phyloP scores from a whole-genome alignment of 768 basidiomycete genomes.

The Rossbeevera mucosa region DNA sequence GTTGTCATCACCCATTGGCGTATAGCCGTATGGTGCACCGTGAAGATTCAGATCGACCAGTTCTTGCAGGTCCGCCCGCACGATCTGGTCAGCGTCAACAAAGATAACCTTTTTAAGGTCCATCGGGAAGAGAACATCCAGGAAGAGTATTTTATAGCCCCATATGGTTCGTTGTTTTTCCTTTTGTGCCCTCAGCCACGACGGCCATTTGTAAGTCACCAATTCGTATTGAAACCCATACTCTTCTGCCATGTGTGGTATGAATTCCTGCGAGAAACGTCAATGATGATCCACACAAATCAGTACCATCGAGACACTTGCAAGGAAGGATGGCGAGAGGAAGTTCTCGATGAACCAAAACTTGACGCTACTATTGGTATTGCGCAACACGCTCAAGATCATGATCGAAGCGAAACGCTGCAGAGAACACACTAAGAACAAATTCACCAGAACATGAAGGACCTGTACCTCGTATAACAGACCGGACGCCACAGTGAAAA shows the following conservation, averaged over 20 bases:
- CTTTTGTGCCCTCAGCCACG: constrained; percentile 93
- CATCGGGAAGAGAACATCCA: constrained; percentile 98
- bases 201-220: constrained; percentile 99
- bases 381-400: constrained; percentile 92
- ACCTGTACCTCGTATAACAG: constrained; percentile 84
- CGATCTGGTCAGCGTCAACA: constrained; percentile 97
- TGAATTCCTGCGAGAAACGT: constrained; percentile 65
- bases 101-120: constrained; percentile 99
- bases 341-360: constrained; percentile 99
- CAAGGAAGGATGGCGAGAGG: constrained; percentile 93
- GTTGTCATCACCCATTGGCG: constrained; percentile 97
- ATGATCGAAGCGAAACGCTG: constrained; percentile 97
- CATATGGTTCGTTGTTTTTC: constrained; percentile 99
- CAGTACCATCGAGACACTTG: constrained; percentile 32
- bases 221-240: constrained; percentile 96
- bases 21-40: constrained; percentile 92
- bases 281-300: background rate
- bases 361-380: constrained; percentile 92
- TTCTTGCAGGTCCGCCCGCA: constrained; percentile 92
- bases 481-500: constrained; percentile 98
- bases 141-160: constrained; percentile 99
- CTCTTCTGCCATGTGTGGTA: constrained; percentile 85
- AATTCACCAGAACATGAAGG: background rate
- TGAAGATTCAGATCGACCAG: constrained; percentile 90
- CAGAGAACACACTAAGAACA: constrained; percentile 3